Percentiles rank a stretch among this genome's conserved stretches.
Evolutionary conservation across 2,329 filamentous ascomycete genomes (phyloP).

Genomic region (Trichoderma gracile): DNA sequence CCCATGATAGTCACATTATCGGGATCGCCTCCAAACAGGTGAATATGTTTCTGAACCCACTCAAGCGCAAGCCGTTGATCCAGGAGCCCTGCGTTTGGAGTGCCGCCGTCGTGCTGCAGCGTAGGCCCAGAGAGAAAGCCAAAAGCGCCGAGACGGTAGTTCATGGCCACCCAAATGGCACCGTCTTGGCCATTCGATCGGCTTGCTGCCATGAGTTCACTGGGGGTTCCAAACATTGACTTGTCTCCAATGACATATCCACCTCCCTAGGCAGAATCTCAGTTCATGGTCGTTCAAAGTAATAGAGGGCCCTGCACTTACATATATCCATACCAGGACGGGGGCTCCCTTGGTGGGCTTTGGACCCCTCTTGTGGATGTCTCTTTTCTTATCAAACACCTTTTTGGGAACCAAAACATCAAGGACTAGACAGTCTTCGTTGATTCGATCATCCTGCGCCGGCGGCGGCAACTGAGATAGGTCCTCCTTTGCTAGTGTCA

Average conservation of each 20-base stretch:
- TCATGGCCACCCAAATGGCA: constrained; percentile 21
- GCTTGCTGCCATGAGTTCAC: constrained; percentile 14
- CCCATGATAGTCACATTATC: constrained; percentile 63
- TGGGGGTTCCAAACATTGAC: constrained; percentile 3
- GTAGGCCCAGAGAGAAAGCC: constrained; percentile 23
- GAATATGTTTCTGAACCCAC: constrained; percentile 29
- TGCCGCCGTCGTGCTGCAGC: constrained; percentile 8
- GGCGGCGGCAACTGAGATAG: background rate
- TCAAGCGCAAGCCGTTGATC: constrained; percentile 47
- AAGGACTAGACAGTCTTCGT: constrained; percentile 22
- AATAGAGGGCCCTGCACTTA: background rate
- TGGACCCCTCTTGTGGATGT: background rate
- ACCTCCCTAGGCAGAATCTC: background rate
- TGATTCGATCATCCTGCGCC: constrained; percentile 7
- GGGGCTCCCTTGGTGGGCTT: constrained; percentile 11
- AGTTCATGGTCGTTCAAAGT: background rate
- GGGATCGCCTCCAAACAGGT: constrained; percentile 37
- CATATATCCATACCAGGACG: constrained; percentile 21
- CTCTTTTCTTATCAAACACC: background rate
- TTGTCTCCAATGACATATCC: constrained; percentile 24
- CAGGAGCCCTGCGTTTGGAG: constrained; percentile 14
- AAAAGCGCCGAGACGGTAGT: constrained; percentile 22
- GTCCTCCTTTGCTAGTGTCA: constrained; percentile 6
- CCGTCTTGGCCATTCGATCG: constrained; percentile 1
- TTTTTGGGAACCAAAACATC: constrained; percentile 20